These are phyloP conservation scores for Flammula alnicola DNA, from an alignment of 1,284 basidiomycete genomes.

Conservation along the genomic window DNA sequence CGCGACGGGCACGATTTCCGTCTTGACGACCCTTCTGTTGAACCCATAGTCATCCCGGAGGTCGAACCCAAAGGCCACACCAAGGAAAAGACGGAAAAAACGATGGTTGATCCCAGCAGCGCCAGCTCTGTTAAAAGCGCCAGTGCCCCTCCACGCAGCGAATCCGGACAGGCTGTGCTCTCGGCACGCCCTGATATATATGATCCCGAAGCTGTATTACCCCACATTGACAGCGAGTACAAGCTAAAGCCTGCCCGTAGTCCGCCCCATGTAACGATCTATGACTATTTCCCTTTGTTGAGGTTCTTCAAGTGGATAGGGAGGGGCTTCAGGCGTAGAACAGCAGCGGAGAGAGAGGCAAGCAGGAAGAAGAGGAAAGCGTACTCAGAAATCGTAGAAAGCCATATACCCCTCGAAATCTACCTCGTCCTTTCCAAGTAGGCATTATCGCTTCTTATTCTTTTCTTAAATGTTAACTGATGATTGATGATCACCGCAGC, in stretches of 20 bases:
- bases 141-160: neutral
- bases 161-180: neutral
- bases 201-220: conserved; percentile 48
- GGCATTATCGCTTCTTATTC: neutral
- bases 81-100: conserved; percentile 7
- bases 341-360: conserved; percentile 8
- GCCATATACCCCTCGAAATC: conserved; percentile 68
- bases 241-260: conserved; percentile 54
- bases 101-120: neutral
- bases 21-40: conserved; percentile 6
- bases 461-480: neutral
- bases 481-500: conserved; percentile 25
- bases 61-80: conserved; percentile 8
- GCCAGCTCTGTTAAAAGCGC: conserved; percentile 7
- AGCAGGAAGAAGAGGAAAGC: conserved; percentile 39
- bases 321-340: conserved; percentile 19
- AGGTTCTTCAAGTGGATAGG: conserved; percentile 47
- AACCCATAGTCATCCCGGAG: conserved; percentile 7
- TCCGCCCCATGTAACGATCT: conserved; percentile 50
- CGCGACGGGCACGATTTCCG: conserved; percentile 41
- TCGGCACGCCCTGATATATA: conserved; percentile 4
- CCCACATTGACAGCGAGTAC: conserved; percentile 49
- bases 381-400: conserved; percentile 47
- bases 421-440: conserved; percentile 54
- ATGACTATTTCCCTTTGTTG: conserved; percentile 59